A percentile compares a stretch with the other conserved stretches of the same genome.
Evolutionary conservation across 495 filamentous ascomycete genomes (phyloP).

Genomic region (Neurospora tetraspora): DNA sequence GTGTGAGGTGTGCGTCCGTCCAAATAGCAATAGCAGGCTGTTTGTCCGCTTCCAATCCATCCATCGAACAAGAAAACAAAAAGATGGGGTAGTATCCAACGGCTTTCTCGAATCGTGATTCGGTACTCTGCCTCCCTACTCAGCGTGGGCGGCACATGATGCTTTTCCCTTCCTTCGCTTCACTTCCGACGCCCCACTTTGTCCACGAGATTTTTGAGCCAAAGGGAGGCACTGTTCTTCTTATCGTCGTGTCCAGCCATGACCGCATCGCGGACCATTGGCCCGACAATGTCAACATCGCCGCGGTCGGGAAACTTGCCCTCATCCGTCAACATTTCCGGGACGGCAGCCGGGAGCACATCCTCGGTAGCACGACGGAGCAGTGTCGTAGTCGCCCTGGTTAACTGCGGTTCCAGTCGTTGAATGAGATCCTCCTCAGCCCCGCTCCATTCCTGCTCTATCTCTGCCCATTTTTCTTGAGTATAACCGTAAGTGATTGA

Average conservation of each 20-base stretch:
- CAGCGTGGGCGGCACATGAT: neutral
- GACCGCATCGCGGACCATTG: constrained; percentile 61
- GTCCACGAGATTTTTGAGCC: constrained; percentile 33
- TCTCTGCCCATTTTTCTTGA: constrained; percentile 73
- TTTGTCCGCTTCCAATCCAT: neutral
- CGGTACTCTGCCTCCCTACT: neutral
- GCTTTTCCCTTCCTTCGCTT: neutral
- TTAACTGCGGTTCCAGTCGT: constrained; percentile 28
- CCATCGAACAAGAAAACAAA: neutral
- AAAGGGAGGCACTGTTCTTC: constrained; percentile 28
- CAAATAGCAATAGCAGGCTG: neutral
- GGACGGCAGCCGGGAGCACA: constrained; percentile 31
- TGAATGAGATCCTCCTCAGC: constrained; percentile 50
- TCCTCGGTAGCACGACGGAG: constrained; percentile 28
- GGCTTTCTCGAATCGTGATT: neutral
- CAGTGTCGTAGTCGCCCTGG: neutral
- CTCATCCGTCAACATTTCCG: constrained; percentile 47
- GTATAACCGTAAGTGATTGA: constrained; percentile 77
- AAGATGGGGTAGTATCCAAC: neutral
- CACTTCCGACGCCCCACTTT: constrained; percentile 34
- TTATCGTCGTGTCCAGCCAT: constrained; percentile 33
- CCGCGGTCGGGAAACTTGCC: constrained; percentile 81
- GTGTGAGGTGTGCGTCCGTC: neutral
- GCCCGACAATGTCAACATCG: constrained; percentile 85
- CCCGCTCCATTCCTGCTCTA: constrained; percentile 59